Evolutionary conservation across 1,284 basidiomycete species (phyloP), one percentile per base, ranked within the genome.

Genomic region (Sanghuangporus sanghuang): DNA sequence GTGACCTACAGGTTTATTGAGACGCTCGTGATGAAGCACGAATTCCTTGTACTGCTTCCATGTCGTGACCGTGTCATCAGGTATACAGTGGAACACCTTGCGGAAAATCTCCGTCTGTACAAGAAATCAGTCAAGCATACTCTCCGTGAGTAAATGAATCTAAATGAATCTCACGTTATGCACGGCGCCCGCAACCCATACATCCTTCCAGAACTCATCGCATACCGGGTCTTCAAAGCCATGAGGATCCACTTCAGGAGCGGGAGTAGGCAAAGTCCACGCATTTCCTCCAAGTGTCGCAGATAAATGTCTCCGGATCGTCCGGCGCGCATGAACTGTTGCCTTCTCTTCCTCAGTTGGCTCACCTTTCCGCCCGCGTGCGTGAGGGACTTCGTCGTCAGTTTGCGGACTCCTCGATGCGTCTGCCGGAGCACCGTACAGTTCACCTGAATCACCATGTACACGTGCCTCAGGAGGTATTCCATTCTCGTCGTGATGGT

Each of bases 1-100:
- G 16, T 14, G 12, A 73, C 81, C 67, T 69, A 90, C 89, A 40
- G 81, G 81, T 75, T 85, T 89, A 68, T 81, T 84, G 66, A 93
- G 76, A 38, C 90, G 85, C 68, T 94, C 93, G 64, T 92, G 88
- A 70, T 92, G 83, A 39, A 82, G 75, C 48, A 88, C 74, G 69
- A 93, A 96, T 65, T 95, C 90, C 73, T 89, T 95, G 78, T 96
- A 96, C 71, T 93, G 91, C 70, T 95, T 94, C 96, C 95, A 98
- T 0, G 94, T 95, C 1, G 89, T 90, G 60, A 97, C 85, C 14
- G 89, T 78, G 73, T 98, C 95, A 73, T 97, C 95, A 3, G 95
- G 95, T 52, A 95, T 80, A 56, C 91, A 89, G 71, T 94, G 89
- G 78, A 98, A 98, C 0, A 97, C 94, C 73, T 92, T 95, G 63